Conservation (phyloP, 129 eudicot species). For the Saussurea involucrata region DNA sequence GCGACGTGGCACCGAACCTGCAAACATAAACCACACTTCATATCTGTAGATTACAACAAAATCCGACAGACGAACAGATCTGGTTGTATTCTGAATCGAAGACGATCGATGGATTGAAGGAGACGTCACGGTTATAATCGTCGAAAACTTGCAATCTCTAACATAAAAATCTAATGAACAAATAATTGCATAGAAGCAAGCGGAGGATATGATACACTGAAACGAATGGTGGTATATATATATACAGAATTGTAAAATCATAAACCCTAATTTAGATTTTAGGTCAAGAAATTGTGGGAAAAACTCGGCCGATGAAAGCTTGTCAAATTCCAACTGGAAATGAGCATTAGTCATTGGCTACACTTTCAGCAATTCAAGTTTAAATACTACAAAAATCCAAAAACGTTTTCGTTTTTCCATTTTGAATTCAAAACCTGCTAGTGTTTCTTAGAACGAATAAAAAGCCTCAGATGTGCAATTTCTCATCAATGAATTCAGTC, state of each 20-base stretch:
- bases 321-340: slow-evolving; percentile 4
- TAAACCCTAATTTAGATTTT: slow-evolving; percentile 23
- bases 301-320: neutral
- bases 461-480: slow-evolving; percentile 67
- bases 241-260: neutral
- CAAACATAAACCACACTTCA: neutral
- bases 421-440: neutral
- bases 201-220: neutral
- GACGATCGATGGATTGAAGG: slow-evolving; percentile 41
- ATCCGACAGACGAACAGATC: slow-evolving; percentile 30
- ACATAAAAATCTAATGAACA: neutral
- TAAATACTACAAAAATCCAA: neutral
- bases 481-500: slow-evolving; percentile 56
- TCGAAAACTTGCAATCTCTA: neutral
- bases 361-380: neutral
- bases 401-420: neutral
- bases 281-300: neutral
- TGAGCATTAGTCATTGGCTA: neutral
- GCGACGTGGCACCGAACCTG: slow-evolving; percentile 88
- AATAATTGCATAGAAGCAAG: neutral
- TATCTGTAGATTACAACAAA: neutral
- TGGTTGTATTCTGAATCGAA: neutral
- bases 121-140: neutral
- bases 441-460: neutral
- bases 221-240: neutral